Conservation (phyloP, 2,329 filamentous ascomycete species). For the Aureobasidium mangrovei region DNA sequence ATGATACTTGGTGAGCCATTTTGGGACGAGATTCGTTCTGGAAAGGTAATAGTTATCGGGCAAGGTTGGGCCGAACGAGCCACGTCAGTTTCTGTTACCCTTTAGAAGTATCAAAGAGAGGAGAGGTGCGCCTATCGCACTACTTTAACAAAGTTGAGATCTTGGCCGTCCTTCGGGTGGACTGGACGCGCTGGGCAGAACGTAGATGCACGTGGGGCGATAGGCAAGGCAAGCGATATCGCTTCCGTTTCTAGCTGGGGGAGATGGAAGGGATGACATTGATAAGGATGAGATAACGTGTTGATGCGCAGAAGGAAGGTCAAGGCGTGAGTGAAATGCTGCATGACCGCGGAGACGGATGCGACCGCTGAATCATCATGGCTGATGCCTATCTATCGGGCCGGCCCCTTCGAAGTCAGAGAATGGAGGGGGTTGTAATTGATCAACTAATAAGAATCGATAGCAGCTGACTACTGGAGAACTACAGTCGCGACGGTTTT, state of each 20-base stretch:
- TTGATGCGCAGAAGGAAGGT: not conserved
- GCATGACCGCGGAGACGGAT: not conserved
- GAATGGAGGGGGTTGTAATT: too few species aligned
- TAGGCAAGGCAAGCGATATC: slow-evolving; percentile 1
- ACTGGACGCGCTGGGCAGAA: not conserved
- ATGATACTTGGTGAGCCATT: not conserved
- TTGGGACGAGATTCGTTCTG: not conserved
- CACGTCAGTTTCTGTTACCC: slow-evolving; percentile 3
- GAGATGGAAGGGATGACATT: not conserved
- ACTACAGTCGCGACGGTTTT: too few species aligned
- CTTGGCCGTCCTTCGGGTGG: slow-evolving; percentile 7
- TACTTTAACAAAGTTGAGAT: not conserved
- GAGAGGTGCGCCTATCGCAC: not conserved
- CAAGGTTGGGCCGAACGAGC: not conserved
- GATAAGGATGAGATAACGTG: not conserved
- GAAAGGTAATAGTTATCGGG: slow-evolving; percentile 7
- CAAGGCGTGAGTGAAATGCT: not conserved
- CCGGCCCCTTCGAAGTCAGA: too few species aligned
- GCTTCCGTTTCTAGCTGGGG: not conserved
- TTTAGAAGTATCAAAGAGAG: not conserved
- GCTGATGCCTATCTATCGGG: too few species aligned
- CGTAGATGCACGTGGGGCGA: not conserved
- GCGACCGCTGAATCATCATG: not conserved
- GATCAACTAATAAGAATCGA: too few species aligned
- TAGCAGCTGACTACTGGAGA: too few species aligned